Evolutionary conservation across 495 filamentous ascomycete species (phyloP).

Genomic region (Choiromyces venosus): DNA sequence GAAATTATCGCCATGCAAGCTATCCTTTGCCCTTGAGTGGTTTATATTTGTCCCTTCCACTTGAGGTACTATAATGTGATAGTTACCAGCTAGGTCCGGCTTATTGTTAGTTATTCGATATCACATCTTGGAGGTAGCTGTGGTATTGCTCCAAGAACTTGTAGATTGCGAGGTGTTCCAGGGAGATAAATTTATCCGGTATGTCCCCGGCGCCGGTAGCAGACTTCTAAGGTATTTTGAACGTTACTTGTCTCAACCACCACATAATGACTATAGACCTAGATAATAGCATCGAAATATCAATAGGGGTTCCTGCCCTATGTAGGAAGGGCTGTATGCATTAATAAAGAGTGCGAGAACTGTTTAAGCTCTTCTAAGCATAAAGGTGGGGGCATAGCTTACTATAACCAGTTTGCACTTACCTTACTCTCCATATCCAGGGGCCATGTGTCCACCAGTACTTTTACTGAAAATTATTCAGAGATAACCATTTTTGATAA

Average conservation of each 20-base stretch:
- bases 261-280: background rate
- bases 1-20: background rate
- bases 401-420: background rate
- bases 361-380: background rate
- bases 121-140: background rate
- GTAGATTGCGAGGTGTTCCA: background rate
- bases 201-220: background rate
- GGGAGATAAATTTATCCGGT: background rate
- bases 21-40: background rate
- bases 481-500: background rate
- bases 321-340: background rate
- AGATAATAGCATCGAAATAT: background rate
- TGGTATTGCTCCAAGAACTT: background rate
- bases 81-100: background rate
- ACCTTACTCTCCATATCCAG: background rate
- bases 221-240: too few relatives aligned
- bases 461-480: background rate
- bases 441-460: background rate
- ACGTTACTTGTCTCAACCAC: background rate
- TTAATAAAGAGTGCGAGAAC: background rate
- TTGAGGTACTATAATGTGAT: background rate
- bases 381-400: background rate
- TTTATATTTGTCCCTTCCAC: too few relatives aligned
- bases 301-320: background rate
- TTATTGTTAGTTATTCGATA: background rate